Evolutionary conservation across 2,329 filamentous ascomycete species (phyloP), one percentile per base, ranked within the genome.

Genomic region (Aspergillus nomiae): DNA sequence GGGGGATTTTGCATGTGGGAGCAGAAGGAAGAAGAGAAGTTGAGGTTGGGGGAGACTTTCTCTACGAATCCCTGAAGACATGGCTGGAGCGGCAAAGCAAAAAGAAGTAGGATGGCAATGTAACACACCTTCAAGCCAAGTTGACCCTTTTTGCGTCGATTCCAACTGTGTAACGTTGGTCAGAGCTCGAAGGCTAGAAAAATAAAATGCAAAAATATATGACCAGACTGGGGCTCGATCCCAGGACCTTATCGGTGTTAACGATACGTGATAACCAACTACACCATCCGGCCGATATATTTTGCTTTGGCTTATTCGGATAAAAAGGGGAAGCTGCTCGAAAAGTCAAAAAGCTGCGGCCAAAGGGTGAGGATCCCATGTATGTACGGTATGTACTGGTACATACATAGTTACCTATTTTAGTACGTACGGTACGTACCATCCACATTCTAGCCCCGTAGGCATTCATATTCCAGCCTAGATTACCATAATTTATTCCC

Each of bases 221-320:
- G 51, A 55, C 51, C 51, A 55, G 51, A 55, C 51, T 55, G 51
- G 51, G 51, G 51, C 51, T 55, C 51, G 51, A 55, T 55, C 51
- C 51, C 51, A 55, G 51, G 51, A 55, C 51, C 51, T 55, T 55
- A 55, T 55, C 28, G 28, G 51, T 55, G 51, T 55, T 55, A 55
- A 55, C 28, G 28, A 55, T 55, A 55, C 51, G 51, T 55, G 51
- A 55, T 55, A 55, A 55, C 51, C 51, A 55, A 55, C 51, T 55
- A 55, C 51, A 55, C 51, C 51, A 55, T 55, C 51, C 51, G 51
- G 51, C 51, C 51, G 34, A 55, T 55, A 32, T 21, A 34, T n/a
- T 34, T 3, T 11, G 0, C 2, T n/a, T 4, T 5, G 1, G 1
- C 7, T 19, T 30, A 30, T 50, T 10, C 2, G 1, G 28, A 3